These are phyloP conservation scores for Jackrogersella multiformis DNA, from an alignment of 495 filamentous ascomycete species.

Conservation along the genomic window DNA sequence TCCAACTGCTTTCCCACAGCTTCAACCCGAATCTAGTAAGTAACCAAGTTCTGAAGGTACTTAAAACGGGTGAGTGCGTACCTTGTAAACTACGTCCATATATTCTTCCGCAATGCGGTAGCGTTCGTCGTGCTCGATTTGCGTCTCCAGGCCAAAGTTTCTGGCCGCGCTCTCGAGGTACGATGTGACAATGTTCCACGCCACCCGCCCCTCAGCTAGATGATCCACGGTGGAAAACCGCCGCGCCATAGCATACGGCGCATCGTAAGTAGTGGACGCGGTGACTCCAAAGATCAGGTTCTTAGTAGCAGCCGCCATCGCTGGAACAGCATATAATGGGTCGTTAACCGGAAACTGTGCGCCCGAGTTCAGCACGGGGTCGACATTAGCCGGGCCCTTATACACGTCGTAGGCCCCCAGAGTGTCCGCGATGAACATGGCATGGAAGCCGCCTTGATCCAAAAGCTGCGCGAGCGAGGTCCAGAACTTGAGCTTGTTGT, in stretches of 20 bases:
- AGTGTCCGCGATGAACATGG: conserved; percentile 63
- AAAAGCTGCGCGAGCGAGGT: conserved; percentile 54
- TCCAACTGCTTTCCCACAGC: conserved; percentile 69
- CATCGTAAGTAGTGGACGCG: conserved; percentile 66
- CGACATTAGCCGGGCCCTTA: conserved; percentile 63
- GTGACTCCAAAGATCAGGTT: conserved; percentile 68
- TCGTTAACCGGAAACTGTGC: conserved; percentile 69
- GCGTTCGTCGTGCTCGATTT: conserved; percentile 65
- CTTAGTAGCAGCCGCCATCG: conserved; percentile 56
- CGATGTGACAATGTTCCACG: conserved; percentile 70
- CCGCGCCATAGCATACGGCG: conserved; percentile 68
- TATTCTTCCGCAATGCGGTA: conserved; percentile 70
- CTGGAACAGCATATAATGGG: conserved; percentile 49
- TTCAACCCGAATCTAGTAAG: conserved; percentile 12
- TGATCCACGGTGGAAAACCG: conserved; percentile 68
- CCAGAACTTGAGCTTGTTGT: conserved; percentile 58
- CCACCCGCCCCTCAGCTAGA: conserved; percentile 64
- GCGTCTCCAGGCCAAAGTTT: conserved; percentile 62
- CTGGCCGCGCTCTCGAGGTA: conserved; percentile 69
- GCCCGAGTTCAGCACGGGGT: conserved; percentile 61
- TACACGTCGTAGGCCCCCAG: conserved; percentile 66
- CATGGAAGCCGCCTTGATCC: conserved; percentile 60
- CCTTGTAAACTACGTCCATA: conserved; percentile 68
- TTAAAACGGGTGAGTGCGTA: not conserved
- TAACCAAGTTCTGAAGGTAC: conserved; percentile 7